Percentiles rank a stretch among this genome's conserved stretches.
Evolutionary conservation across 2,329 filamentous ascomycete species (phyloP).

Genomic region (Beauveria australis): DNA sequence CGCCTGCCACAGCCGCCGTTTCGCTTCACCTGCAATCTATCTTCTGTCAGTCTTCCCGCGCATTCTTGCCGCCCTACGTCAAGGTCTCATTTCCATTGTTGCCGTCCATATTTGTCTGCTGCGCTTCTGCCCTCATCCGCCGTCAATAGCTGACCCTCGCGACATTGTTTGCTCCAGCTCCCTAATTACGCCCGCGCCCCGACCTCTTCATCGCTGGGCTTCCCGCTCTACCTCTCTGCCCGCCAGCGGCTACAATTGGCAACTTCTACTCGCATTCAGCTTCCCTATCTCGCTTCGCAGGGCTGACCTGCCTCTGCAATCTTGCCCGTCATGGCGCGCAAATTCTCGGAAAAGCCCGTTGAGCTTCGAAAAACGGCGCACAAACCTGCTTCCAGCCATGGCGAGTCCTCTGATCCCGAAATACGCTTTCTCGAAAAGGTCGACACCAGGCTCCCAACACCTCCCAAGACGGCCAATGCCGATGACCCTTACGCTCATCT

Average conservation of each 20-base stretch:
- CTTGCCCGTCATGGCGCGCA: conserved; percentile 14
- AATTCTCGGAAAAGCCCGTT: not conserved
- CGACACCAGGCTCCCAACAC: conserved; percentile 33
- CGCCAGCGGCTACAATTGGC: not conserved
- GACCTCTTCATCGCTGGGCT: not conserved
- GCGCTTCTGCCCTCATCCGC: not conserved
- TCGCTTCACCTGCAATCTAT: conserved; percentile 4
- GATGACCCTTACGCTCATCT: conserved; percentile 54
- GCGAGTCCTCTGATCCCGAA: conserved; percentile 25
- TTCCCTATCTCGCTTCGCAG: not conserved
- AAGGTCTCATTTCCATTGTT: not conserved
- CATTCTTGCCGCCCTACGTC: not conserved
- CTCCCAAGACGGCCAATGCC: conserved; percentile 27
- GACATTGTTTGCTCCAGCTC: not conserved
- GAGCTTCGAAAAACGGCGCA: conserved; percentile 12
- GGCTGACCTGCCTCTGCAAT: not conserved
- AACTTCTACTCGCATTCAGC: not conserved
- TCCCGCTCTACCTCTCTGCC: not conserved
- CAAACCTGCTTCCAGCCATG: conserved; percentile 27
- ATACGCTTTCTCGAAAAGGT: conserved; percentile 28
- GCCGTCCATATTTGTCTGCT: not conserved
- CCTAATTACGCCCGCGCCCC: not conserved
- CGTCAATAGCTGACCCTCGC: not conserved
- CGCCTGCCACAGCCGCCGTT: not conserved
- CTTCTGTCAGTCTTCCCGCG: not conserved